Conservation (phyloP, 495 filamentous ascomycete species). For the Tuber aestivum region DNA sequence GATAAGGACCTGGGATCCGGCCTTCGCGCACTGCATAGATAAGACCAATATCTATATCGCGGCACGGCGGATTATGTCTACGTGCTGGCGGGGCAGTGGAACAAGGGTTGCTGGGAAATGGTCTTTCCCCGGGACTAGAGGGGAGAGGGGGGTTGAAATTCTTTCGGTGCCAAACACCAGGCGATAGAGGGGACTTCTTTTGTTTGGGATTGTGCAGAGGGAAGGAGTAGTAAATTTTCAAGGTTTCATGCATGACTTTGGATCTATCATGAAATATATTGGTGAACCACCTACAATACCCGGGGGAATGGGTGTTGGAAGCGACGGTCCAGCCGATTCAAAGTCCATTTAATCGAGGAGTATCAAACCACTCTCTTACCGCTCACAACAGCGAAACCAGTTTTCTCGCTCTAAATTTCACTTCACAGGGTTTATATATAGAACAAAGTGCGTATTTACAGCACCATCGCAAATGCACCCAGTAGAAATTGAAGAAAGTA, state of each 20-base stretch:
- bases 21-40: neutral
- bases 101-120: neutral
- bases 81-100: neutral
- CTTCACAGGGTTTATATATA: neutral
- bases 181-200: neutral
- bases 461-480: neutral
- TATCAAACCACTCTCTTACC: neutral
- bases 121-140: neutral
- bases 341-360: neutral
- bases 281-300: neutral
- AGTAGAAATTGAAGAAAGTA: neutral
- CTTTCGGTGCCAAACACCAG: neutral
- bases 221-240: neutral
- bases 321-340: neutral
- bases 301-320: neutral
- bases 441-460: neutral
- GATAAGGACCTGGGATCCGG: neutral
- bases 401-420: too few species aligned
- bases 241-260: neutral
- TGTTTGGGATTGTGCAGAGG: neutral
- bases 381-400: neutral
- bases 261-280: neutral
- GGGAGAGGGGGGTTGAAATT: neutral
- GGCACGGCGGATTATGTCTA: neutral
- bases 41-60: neutral